Evolutionary conservation across 345 rosid species (phyloP), one percentile per base, ranked within the genome.

Genomic region (Bruguiera sexangula): DNA sequence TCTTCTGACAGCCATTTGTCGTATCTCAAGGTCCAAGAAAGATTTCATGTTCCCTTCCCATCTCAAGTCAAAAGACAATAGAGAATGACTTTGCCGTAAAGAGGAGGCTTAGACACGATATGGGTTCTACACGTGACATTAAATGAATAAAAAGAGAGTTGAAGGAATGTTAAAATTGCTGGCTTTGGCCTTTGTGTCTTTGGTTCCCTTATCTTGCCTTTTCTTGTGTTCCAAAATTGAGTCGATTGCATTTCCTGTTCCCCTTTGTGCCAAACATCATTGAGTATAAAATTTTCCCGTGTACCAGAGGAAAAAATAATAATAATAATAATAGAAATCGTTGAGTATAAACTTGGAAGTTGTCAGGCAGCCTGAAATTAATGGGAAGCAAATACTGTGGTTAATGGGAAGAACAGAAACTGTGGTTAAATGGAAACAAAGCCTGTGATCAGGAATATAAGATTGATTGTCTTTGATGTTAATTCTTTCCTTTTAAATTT

Each of bases 141-240:
- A 39, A 59, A 48, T 30, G 50, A 13, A 43, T 13, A 9, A 30
- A 15, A 53, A 31, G n/a, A 43, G 64, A 65, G 32, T 39, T 21
- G 58, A 39, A 26, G 57, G 37, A 57, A 65, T 34, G 39, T 19
- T 34, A 27, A 37, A 2, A 22, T n/a, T 63, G 30, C 37, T 34
- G 0, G 37, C 37, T 34, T 34, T 8, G 37, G 37, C 39, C 69
- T 83, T 72, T 68, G 50, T 72, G 78, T 75, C 78, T 46, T 71
- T 50, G 76, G 61, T 55, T 71, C 51, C 75, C 73, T 84, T 70
- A 65, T 50, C 39, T n/a, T 48, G 15, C 53, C 48, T 74, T 70
- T 70, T 59, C 85, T 80, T 78, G 88, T 83, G 89, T 77, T 83
- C 84, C 77, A 78, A 81, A 84, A 70, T 67, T 54, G 60, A 74